Evolutionary conservation across 2,329 filamentous ascomycete species (phyloP), one percentile per base, ranked within the genome.

Genomic region (Diatrype stigma): DNA sequence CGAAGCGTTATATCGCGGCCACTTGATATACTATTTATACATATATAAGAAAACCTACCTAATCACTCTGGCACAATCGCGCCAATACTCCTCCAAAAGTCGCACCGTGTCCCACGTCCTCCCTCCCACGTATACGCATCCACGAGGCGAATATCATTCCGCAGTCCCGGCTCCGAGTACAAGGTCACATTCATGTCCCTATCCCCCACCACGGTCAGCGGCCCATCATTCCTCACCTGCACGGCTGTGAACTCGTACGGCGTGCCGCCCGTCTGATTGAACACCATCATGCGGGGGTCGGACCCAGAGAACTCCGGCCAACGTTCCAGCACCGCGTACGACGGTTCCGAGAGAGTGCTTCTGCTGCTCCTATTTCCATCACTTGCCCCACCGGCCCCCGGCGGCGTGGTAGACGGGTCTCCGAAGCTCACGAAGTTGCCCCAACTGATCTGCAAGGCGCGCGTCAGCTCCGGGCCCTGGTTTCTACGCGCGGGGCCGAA

Each of bases 51-150:
- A n/a, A n/a, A n/a, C n/a, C n/a, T n/a, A n/a, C n/a, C n/a, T n/a
- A n/a, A n/a, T 30, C 26, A 30, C 10, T 30, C 26, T 30, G 26
- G 26, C 6, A 30, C 26, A 5, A 30, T 44, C 37, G 47, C 17
- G 7, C 7, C 42, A 16, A 45, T 17, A 16, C 42, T 45, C 17
- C 14, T 19, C 73, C 73, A 76, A 47, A 74, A 70, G 45, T 70
- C 69, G 53, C 73, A 75, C 48, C 73, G 59, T 26, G 53, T 51
- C 1, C 71, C 73, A 19, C 73, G 62, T 1, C 70, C 71, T 7
- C 66, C 72, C 50, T 76, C 73, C 73, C 73, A 76, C 0, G 62
- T 61, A 44, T 67, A 67, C 17, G 70, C 72, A 63, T 76, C 63
- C 14, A 69, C 69, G 22, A 73, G 45, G 0, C 54, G 60, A 48